Conservation (phyloP, 164 flowering plant genomes). For the Macadamia integrifolia region DNA sequence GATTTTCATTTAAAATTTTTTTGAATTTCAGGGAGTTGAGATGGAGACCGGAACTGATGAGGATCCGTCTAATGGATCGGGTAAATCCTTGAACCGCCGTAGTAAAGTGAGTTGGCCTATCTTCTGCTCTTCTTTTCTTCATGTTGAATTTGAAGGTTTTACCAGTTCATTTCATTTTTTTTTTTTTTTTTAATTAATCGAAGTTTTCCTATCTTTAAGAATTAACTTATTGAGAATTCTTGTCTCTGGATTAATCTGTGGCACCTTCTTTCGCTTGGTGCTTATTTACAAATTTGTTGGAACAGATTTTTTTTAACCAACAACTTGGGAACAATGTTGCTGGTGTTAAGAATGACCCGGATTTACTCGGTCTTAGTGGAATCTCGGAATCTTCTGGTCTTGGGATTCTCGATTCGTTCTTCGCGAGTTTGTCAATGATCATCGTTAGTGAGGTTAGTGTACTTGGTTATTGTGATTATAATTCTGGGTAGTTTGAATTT, state of each 20-base stretch:
- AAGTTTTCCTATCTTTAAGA: too few species aligned
- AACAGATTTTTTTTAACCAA: constrained; percentile 43
- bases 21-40: constrained; percentile 21
- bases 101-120: constrained; percentile 48
- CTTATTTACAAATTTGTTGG: not conserved
- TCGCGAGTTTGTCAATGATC: constrained; percentile 91
- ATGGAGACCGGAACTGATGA: constrained; percentile 22
- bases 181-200: too few species aligned
- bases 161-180: too few species aligned
- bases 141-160: not conserved
- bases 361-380: constrained; percentile 26
- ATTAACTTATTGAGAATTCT: not conserved
- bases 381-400: constrained; percentile 48
- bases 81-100: constrained; percentile 60
- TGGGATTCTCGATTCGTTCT: constrained; percentile 87
- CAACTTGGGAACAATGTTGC: constrained; percentile 2
- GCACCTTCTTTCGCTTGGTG: not conserved
- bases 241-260: not conserved
- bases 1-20: not conserved
- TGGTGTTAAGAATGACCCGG: constrained; percentile 23
- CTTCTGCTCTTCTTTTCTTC: not conserved
- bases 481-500: too few species aligned
- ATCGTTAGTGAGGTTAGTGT: constrained; percentile 85
- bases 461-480: not conserved
- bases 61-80: constrained; percentile 21